These are phyloP conservation scores for Pichia deserticola DNA, from an alignment of 805 yeast species.

Conservation along the genomic window DNA sequence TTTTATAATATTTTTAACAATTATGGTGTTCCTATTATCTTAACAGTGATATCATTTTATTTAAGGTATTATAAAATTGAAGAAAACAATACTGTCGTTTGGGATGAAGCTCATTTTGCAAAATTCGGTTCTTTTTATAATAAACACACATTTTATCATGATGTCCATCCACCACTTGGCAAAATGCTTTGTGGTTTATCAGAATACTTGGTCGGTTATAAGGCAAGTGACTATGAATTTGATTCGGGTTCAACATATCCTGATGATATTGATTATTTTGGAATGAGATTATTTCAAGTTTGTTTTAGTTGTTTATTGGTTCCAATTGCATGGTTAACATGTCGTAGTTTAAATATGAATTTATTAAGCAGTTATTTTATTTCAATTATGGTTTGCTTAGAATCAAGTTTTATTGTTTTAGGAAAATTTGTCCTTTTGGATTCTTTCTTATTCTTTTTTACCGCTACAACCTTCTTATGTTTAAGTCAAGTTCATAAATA, in stretches of 20 bases:
- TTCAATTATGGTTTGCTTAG: conserved; percentile 56
- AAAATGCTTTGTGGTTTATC: conserved; percentile 86
- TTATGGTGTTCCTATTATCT: conserved; percentile 33
- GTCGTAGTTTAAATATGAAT: conserved; percentile 48
- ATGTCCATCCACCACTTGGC: conserved; percentile 96
- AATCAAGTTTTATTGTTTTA: conserved; percentile 60
- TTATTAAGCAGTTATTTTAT: conserved; percentile 51
- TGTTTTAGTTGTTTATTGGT: conserved; percentile 57
- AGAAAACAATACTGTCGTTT: conserved; percentile 52
- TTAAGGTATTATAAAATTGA: conserved; percentile 57
- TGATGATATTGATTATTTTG: conserved; percentile 47
- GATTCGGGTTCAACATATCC: conserved; percentile 62
- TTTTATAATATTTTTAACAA: not conserved
- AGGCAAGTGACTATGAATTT: conserved; percentile 48
- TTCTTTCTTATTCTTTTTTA: conserved; percentile 69
- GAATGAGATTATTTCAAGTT: conserved; percentile 70
- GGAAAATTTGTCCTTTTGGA: conserved; percentile 72
- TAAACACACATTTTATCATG: conserved; percentile 84
- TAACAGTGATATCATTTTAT: conserved; percentile 41
- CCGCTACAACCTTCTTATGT: conserved; percentile 59
- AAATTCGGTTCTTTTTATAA: conserved; percentile 91
- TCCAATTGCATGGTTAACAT: conserved; percentile 66
- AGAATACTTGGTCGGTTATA: conserved; percentile 43
- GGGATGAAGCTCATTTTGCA: conserved; percentile 94
- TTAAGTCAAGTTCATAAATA: conserved; percentile 48